phyloP scores from a whole-genome alignment of 1,284 basidiomycete species.

The Coriolopsis trogii region DNA sequence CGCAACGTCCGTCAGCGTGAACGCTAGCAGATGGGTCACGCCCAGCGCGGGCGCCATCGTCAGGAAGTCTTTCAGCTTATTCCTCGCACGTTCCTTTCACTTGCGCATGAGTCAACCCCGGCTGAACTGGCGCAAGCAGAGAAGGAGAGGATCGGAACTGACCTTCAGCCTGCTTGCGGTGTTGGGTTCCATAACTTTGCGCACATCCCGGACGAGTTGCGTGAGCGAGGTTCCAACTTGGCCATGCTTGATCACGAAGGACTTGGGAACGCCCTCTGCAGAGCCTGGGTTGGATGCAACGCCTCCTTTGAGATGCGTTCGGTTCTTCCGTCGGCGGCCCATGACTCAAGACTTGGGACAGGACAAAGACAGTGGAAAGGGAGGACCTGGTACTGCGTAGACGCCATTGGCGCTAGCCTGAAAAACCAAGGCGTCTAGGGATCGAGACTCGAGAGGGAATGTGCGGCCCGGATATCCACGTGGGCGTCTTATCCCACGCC shows the following conservation, averaged over 20 bases:
- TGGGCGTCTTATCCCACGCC: too few relatives aligned
- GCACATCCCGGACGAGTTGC: conserved; percentile 89
- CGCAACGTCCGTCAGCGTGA: conserved; percentile 85
- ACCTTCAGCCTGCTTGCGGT: conserved; percentile 91
- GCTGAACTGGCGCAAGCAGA: background rate
- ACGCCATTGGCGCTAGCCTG: background rate
- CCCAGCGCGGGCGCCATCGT: conserved; percentile 90
- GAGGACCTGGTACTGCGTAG: background rate
- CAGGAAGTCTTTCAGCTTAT: conserved; percentile 94
- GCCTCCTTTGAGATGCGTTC: conserved; percentile 81
- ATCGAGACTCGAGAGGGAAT: background rate
- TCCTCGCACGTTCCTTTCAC: conserved; percentile 86
- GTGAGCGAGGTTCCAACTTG: conserved; percentile 87
- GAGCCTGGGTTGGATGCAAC: conserved; percentile 36
- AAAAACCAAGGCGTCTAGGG: background rate
- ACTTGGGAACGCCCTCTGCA: conserved; percentile 60
- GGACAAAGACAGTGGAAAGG: background rate
- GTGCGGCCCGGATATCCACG: too few relatives aligned
- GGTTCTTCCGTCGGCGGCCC: conserved; percentile 82
- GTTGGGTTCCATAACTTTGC: conserved; percentile 98
- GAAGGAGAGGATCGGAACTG: conserved; percentile 30
- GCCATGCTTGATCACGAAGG: conserved; percentile 94
- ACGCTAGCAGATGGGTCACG: conserved; percentile 93
- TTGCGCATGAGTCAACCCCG: conserved; percentile 28
- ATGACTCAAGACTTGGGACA: conserved; percentile 50